Percentiles rank a stretch among this genome's conserved stretches.
phyloP scores from a whole-genome alignment of 345 rosid species.

The Noccaea caerulescens region DNA sequence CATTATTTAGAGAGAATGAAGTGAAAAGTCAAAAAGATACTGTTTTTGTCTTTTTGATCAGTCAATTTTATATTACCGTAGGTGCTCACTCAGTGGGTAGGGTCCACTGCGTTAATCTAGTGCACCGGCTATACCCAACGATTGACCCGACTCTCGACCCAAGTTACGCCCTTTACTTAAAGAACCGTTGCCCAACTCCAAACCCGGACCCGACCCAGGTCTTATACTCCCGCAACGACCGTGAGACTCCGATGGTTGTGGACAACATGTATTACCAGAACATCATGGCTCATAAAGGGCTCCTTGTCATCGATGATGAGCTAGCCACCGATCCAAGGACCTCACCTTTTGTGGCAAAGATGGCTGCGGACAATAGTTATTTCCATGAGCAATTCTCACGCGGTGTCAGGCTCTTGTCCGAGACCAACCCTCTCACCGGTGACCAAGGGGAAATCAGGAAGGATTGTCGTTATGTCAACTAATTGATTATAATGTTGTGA shows the following conservation, averaged over 20 bases:
- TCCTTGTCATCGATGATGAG: conserved; percentile 65
- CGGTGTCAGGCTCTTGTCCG: conserved; percentile 63
- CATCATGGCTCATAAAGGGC: conserved; percentile 65
- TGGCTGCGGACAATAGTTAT: conserved; percentile 79
- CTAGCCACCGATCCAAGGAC: conserved; percentile 67
- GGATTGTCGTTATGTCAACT: conserved; percentile 76
- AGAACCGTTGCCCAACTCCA: conserved; percentile 66
- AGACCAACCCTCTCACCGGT: conserved; percentile 73
- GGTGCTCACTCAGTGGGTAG: conserved; percentile 91
- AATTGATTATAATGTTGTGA: conserved; percentile 4
- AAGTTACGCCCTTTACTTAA: conserved; percentile 63
- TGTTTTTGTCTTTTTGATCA: conserved; percentile 1
- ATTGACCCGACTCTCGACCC: conserved; percentile 74
- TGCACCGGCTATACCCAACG: conserved; percentile 70
- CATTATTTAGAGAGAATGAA: too few relatives aligned
- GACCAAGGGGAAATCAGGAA: conserved; percentile 73
- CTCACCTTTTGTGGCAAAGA: conserved; percentile 57
- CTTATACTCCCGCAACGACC: conserved; percentile 68
- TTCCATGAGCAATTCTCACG: conserved; percentile 69
- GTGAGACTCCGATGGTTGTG: conserved; percentile 77
- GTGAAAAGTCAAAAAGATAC: not conserved
- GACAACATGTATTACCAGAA: conserved; percentile 78
- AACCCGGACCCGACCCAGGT: conserved; percentile 59
- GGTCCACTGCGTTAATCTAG: conserved; percentile 78
- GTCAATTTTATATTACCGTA: conserved; percentile 30